phyloP scores from a whole-genome alignment of 2,329 filamentous ascomycete genomes.

The Cylindrodendrum hubeiense region DNA sequence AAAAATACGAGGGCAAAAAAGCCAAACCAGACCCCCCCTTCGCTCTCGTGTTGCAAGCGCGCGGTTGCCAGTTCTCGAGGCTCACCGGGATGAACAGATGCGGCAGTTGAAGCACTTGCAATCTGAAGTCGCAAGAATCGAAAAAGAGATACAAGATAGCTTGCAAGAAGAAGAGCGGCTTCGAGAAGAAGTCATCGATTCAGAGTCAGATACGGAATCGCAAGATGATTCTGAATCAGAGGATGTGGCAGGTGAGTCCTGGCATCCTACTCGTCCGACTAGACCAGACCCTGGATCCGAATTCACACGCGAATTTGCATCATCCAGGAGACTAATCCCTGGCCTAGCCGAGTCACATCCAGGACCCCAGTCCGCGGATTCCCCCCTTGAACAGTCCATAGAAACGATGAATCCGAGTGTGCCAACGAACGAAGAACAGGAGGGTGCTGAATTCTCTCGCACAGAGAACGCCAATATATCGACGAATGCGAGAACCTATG shows the following conservation, averaged over 20 bases:
- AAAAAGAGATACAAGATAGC: conserved; percentile 61
- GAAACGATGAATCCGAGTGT: conserved; percentile 3
- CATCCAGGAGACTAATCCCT: conserved; percentile 28
- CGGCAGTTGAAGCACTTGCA: conserved; percentile 60
- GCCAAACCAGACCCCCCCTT: conserved; percentile 34
- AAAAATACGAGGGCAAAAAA: conserved; percentile 29
- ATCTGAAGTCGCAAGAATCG: conserved; percentile 60
- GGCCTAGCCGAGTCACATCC: conserved; percentile 23
- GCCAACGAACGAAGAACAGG: conserved; percentile 14
- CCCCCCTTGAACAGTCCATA: background rate
- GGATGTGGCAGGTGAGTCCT: conserved; percentile 26
- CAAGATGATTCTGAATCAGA: conserved; percentile 34
- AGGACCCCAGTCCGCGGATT: conserved; percentile 2
- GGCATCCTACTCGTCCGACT: conserved; percentile 3
- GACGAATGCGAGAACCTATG: background rate
- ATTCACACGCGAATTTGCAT: conserved; percentile 2
- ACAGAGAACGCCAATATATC: background rate
- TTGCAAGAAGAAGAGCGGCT: conserved; percentile 50
- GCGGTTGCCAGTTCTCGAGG: conserved; percentile 52
- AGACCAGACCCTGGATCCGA: conserved; percentile 7
- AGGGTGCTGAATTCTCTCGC: conserved; percentile 20
- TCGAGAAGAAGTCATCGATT: conserved; percentile 42
- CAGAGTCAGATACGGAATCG: conserved; percentile 25
- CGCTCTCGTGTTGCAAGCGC: conserved; percentile 52
- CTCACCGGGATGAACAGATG: conserved; percentile 54